Percentiles rank a stretch among this genome's conserved stretches.
Conservation (phyloP, 345 rosid genomes). For the Viola odorata region DNA sequence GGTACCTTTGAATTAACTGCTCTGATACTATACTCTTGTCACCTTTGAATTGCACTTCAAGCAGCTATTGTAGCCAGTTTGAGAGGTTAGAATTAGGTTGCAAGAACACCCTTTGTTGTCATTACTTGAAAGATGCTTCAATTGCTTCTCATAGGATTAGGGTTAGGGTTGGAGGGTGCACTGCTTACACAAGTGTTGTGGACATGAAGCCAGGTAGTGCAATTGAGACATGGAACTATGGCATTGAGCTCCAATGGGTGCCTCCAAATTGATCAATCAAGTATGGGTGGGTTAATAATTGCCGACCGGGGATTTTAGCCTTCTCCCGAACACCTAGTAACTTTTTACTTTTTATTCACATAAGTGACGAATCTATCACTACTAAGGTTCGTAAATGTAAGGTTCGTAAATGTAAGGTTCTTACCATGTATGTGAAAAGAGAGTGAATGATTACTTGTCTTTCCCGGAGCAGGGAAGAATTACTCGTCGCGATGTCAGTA, state of each 20-base stretch:
- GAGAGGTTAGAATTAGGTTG: constrained; percentile 38
- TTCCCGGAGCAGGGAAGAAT: too few relatives aligned
- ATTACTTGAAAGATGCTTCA: constrained; percentile 51
- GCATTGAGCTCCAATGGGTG: constrained; percentile 57
- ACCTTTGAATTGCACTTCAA: constrained; percentile 47
- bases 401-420: too few relatives aligned
- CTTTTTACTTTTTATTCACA: too few relatives aligned
- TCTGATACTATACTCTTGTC: constrained; percentile 34
- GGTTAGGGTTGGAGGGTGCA: constrained; percentile 49
- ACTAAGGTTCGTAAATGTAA: too few relatives aligned
- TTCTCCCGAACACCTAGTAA: too few relatives aligned
- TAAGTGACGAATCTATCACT: too few relatives aligned
- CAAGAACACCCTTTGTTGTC: constrained; percentile 50
- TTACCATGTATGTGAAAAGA: too few relatives aligned
- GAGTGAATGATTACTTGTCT: too few relatives aligned
- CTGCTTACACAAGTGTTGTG: constrained; percentile 47
- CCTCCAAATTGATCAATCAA: constrained; percentile 21
- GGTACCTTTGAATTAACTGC: constrained; percentile 38
- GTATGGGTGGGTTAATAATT: not conserved
- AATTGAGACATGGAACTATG: constrained; percentile 37
- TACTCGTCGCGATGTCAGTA: too few relatives aligned
- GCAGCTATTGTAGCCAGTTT: constrained; percentile 44
- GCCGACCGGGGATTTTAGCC: not conserved
- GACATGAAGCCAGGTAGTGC: constrained; percentile 27
- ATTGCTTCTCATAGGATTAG: constrained; percentile 48